These are phyloP conservation scores for Wickerhamiella kazuoi DNA, from an alignment of 805 yeast species.

Conservation along the genomic window DNA sequence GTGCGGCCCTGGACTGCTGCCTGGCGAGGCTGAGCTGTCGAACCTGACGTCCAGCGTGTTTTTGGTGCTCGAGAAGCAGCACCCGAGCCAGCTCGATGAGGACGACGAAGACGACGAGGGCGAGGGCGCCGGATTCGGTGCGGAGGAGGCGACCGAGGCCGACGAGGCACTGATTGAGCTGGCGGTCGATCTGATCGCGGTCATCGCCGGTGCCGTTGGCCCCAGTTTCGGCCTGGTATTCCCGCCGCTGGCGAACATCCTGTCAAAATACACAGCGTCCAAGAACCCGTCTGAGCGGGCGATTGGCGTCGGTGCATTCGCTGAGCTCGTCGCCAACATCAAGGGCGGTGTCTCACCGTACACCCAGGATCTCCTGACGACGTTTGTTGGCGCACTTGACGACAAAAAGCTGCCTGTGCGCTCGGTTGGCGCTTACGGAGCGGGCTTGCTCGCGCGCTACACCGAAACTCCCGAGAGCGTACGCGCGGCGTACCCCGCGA, in stretches of 20 bases:
- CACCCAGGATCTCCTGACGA: slow-evolving; percentile 43
- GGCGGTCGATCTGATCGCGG: slow-evolving; percentile 69
- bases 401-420: slow-evolving; percentile 62
- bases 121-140: slow-evolving; percentile 28
- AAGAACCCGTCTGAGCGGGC: slow-evolving; percentile 62
- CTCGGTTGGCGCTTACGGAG: slow-evolving; percentile 92
- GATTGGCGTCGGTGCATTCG: slow-evolving; percentile 72
- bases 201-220: slow-evolving; percentile 59
- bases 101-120: slow-evolving; percentile 37
- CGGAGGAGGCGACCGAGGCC: slow-evolving; percentile 23
- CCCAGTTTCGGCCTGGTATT: slow-evolving; percentile 62
- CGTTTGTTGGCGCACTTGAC: slow-evolving; percentile 50
- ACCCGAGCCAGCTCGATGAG: slow-evolving; percentile 60
- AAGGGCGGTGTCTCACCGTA: slow-evolving; percentile 43
- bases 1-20: slow-evolving; percentile 55
- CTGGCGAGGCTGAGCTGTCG: slow-evolving; percentile 41
- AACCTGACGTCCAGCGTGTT: slow-evolving; percentile 51
- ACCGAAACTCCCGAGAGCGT: slow-evolving; percentile 37
- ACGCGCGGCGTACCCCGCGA: slow-evolving; percentile 44
- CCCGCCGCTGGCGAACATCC: slow-evolving; percentile 47
- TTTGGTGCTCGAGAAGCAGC: slow-evolving; percentile 63
- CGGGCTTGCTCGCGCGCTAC: slow-evolving; percentile 53
- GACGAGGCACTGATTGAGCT: slow-evolving; percentile 65
- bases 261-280: slow-evolving; percentile 27
- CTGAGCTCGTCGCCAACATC: slow-evolving; percentile 72